phyloP scores from a whole-genome alignment of 192 early-diverging fungal genomes.

The Phlyctochytrium arcticum region DNA sequence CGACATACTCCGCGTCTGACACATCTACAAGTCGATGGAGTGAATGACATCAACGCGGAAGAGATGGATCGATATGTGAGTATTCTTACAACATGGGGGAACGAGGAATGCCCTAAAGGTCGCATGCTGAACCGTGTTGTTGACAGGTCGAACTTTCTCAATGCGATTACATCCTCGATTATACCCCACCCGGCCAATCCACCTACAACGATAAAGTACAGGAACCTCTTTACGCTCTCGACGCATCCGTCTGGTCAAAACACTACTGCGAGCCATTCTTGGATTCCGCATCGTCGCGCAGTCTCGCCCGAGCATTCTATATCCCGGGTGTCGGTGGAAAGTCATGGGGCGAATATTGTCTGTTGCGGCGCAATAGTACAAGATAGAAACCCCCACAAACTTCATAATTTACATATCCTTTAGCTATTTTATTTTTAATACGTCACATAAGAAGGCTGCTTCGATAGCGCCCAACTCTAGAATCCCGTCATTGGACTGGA shows the following conservation, averaged over 20 bases:
- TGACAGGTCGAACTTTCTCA: constrained; percentile 37
- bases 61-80: constrained; percentile 60
- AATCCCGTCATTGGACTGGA: background rate
- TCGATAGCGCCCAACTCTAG: constrained; percentile 8
- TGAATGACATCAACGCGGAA: constrained; percentile 69
- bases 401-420: too few species aligned
- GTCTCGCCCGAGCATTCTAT: constrained; percentile 11
- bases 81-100: too few species aligned
- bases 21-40: constrained; percentile 32
- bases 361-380: constrained; percentile 1
- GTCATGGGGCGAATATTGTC: constrained; percentile 22
- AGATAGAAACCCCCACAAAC: too few species aligned
- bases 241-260: constrained; percentile 54
- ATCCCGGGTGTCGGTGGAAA: constrained; percentile 1
- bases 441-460: constrained; percentile 3
- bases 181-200: constrained; percentile 24
- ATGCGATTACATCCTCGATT: constrained; percentile 71
- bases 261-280: constrained; percentile 60
- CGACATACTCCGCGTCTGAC: constrained; percentile 29
- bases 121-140: background rate
- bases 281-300: constrained; percentile 39
- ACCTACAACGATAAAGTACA: constrained; percentile 4
- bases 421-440: too few species aligned
- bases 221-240: constrained; percentile 52
- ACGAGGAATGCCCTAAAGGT: too few species aligned